A percentile compares a stretch with the other conserved stretches of the same genome.
Conservation (phyloP, 371 early-diverging fungal genomes). For the Mucor irregularis region DNA sequence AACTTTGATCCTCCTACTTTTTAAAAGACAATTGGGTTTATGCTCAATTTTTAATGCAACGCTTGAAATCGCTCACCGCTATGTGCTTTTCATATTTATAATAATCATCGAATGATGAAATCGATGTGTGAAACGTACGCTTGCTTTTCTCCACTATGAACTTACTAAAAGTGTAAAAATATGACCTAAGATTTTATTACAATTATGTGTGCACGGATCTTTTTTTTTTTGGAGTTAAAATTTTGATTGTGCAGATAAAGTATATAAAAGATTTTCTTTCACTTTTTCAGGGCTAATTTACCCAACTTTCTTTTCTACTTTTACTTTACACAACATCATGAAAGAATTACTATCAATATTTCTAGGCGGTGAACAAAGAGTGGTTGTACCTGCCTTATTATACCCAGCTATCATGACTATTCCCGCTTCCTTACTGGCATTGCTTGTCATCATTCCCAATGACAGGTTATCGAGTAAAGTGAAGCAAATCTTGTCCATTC, state of each 20-base stretch:
- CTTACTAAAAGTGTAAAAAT: neutral
- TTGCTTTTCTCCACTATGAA: neutral
- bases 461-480: constrained; percentile 12
- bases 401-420: constrained; percentile 1
- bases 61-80: too few relatives aligned
- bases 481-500: constrained; percentile 38
- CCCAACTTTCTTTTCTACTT: neutral
- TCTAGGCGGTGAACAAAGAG: constrained; percentile 11
- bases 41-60: too few relatives aligned
- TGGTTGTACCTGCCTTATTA: neutral
- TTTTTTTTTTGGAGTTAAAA: neutral
- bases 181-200: neutral
- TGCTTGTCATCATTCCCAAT: constrained; percentile 19
- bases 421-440: constrained; percentile 17
- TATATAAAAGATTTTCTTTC: neutral
- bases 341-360: neutral
- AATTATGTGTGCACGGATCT: constrained; percentile 5
- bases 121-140: neutral
- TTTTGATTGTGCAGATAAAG: neutral
- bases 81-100: too few relatives aligned
- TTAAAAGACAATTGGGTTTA: neutral
- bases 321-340: neutral
- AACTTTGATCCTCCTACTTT: too few relatives aligned
- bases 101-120: neutral
- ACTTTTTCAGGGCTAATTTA: neutral